Evolutionary conservation across 352 stramenopile species (phyloP).

Genomic region (Pythium aquatile): DNA sequence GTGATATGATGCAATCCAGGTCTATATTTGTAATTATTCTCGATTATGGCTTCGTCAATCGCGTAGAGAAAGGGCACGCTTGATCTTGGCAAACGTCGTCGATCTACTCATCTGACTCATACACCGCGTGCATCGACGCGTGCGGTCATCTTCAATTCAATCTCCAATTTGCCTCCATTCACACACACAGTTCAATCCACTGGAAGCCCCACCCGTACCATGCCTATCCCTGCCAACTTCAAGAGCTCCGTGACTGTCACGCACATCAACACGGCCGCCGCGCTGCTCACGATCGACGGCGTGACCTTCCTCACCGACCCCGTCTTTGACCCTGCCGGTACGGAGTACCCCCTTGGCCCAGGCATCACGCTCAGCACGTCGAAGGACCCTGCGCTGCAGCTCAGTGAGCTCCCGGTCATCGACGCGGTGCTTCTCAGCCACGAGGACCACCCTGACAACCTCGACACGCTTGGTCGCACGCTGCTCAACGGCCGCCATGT

Average conservation of each 20-base stretch:
- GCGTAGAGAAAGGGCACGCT: background rate
- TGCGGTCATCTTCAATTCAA: background rate
- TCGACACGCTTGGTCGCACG: conserved; percentile 33
- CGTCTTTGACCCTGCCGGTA: conserved; percentile 28
- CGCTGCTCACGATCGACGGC: conserved; percentile 39
- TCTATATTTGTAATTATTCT: background rate
- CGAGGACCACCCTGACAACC: conserved; percentile 43
- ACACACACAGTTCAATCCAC: background rate
- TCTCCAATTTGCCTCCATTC: background rate
- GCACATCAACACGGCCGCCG: conserved; percentile 37
- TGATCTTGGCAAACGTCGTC: background rate
- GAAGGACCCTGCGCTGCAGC: conserved; percentile 24
- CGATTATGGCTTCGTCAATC: background rate
- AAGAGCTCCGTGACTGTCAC: conserved; percentile 35
- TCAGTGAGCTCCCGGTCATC: conserved; percentile 34
- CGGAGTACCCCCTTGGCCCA: conserved; percentile 16
- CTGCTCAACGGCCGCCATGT: conserved; percentile 42
- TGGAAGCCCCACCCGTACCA: background rate
- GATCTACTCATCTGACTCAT: background rate
- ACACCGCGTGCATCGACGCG: background rate
- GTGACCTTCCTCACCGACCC: conserved; percentile 45
- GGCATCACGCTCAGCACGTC: conserved; percentile 23
- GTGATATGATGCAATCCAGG: background rate
- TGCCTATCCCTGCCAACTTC: conserved; percentile 3
- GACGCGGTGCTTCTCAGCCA: conserved; percentile 38